Conservation (phyloP, 2,329 filamentous ascomycete species). For the Endoconidiophora laricicola region DNA sequence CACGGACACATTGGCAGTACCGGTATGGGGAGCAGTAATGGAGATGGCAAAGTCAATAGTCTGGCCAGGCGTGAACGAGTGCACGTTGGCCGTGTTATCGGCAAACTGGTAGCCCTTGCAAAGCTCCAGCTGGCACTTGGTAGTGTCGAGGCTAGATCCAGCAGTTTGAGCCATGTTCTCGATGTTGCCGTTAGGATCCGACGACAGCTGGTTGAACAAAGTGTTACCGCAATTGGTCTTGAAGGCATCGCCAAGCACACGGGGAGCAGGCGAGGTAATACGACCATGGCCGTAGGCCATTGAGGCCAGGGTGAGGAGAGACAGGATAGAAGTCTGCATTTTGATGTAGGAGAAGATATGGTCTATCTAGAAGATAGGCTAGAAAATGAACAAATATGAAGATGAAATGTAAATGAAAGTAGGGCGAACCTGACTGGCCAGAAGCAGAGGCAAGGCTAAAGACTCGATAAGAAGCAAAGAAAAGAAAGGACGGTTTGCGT, state of each 20-base stretch:
- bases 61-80: constrained; percentile 27
- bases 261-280: constrained; percentile 26
- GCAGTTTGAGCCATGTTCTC: constrained; percentile 20
- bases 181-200: constrained; percentile 24
- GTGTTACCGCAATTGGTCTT: constrained; percentile 27
- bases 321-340: constrained; percentile 10
- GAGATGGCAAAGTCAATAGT: constrained; percentile 25
- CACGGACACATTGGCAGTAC: constrained; percentile 38
- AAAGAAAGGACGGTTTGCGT: constrained; percentile 8
- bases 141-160: constrained; percentile 14
- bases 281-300: constrained; percentile 27
- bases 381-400: neutral
- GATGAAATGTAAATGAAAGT: constrained; percentile 4
- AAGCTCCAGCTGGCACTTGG: constrained; percentile 18
- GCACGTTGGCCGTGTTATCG: constrained; percentile 27
- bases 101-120: constrained; percentile 31
- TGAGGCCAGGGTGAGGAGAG: constrained; percentile 10
- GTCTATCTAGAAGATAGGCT: neutral
- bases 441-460: neutral
- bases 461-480: neutral
- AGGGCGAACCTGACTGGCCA: constrained; percentile 1
- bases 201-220: constrained; percentile 20
- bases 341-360: constrained; percentile 1
- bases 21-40: constrained; percentile 29
- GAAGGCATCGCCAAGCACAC: constrained; percentile 27